Evolutionary conservation across 768 basidiomycete genomes (phyloP).

Genomic region (Pholiota conissans): DNA sequence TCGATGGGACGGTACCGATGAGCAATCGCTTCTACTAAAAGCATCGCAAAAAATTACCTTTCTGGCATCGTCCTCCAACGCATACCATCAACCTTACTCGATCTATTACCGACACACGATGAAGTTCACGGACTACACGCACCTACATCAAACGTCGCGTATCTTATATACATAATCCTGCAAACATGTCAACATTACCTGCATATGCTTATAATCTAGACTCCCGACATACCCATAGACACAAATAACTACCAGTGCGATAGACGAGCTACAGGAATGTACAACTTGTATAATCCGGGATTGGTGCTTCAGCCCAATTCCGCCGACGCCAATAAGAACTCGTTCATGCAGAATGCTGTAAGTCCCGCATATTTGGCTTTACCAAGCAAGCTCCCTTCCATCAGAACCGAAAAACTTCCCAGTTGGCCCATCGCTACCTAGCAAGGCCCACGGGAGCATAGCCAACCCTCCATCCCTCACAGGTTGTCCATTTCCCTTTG

Average conservation of each 20-base stretch:
- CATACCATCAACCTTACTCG: not conserved
- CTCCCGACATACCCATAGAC: not conserved
- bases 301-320: too few species aligned
- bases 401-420: not conserved
- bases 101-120: not conserved
- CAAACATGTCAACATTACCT: not conserved
- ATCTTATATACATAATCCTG: not conserved
- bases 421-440: not conserved
- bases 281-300: too few species aligned
- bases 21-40: conserved; percentile 6
- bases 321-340: too few species aligned
- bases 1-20: conserved; percentile 2
- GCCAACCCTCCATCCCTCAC: not conserved
- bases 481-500: not conserved
- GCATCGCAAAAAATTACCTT: not conserved
- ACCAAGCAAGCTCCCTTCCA: not conserved
- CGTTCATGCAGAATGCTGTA: too few species aligned
- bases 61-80: not conserved
- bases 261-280: too few species aligned
- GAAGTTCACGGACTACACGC: not conserved
- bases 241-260: too few species aligned
- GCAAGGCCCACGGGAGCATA: not conserved
- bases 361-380: too few species aligned
- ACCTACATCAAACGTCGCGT: not conserved
- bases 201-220: not conserved